A percentile compares a stretch with the other conserved stretches of the same genome.
Evolutionary conservation across 2,329 filamentous ascomycete species (phyloP).

Genomic region (Talaromyces sp.): DNA sequence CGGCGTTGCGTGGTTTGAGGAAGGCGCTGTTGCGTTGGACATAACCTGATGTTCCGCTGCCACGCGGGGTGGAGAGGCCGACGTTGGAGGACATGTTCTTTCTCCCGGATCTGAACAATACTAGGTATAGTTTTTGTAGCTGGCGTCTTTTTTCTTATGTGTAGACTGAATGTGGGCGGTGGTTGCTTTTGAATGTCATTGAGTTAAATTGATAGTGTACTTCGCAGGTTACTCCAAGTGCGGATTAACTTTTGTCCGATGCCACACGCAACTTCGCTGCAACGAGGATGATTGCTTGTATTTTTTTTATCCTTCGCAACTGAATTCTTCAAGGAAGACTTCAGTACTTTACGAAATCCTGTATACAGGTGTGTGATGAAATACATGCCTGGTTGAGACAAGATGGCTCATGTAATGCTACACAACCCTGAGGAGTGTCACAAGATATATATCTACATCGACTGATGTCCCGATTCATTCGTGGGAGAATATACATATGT

Average conservation of each 20-base stretch:
- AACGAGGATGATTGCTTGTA: neutral
- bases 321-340: neutral
- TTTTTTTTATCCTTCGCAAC: neutral
- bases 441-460: too few species aligned
- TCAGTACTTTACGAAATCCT: neutral
- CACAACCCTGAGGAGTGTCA: too few species aligned
- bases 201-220: neutral
- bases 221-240: neutral
- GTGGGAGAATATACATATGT: too few species aligned
- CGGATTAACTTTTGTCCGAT: constrained; percentile 1
- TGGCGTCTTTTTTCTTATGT: neutral
- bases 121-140: neutral
- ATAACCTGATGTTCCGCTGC: constrained; percentile 94
- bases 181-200: neutral
- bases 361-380: too few species aligned
- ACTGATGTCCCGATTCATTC: too few species aligned
- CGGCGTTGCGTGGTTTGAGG: constrained; percentile 72
- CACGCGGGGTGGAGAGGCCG: constrained; percentile 87
- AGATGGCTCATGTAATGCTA: too few species aligned
- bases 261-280: neutral
- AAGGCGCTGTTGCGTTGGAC: constrained; percentile 94
- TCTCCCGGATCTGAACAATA: neutral
- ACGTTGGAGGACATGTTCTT: constrained; percentile 89
- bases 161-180: neutral
- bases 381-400: too few species aligned